A percentile compares a stretch with the other conserved stretches of the same genome.
Evolutionary conservation across 768 basidiomycete genomes (phyloP).

Genomic region (Tephrocybe sp.): DNA sequence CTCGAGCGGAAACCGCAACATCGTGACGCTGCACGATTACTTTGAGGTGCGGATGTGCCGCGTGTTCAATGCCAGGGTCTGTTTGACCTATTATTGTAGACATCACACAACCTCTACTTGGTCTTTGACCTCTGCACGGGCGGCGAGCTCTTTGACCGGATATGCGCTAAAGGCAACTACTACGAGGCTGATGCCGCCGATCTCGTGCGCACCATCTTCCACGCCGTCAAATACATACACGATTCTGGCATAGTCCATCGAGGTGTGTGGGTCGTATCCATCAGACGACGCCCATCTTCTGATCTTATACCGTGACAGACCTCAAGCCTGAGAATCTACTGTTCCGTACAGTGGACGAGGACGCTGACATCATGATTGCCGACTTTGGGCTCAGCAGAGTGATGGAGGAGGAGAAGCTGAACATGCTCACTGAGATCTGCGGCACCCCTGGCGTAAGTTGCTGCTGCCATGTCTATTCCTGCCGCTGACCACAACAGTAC

Average conservation of each 20-base stretch:
- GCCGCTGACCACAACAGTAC: slow-evolving; percentile 47
- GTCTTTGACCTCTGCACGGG: slow-evolving; percentile 96
- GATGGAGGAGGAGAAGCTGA: slow-evolving; percentile 88
- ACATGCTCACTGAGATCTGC: slow-evolving; percentile 90
- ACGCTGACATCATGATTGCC: slow-evolving; percentile 94
- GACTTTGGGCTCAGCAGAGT: slow-evolving; percentile 94
- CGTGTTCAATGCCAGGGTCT: neutral
- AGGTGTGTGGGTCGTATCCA: slow-evolving; percentile 36
- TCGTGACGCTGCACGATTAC: slow-evolving; percentile 94
- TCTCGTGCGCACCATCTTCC: slow-evolving; percentile 84
- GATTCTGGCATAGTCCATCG: slow-evolving; percentile 91
- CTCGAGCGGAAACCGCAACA: slow-evolving; percentile 86
- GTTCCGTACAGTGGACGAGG: slow-evolving; percentile 86
- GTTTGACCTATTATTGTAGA: slow-evolving; percentile 41
- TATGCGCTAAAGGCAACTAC: slow-evolving; percentile 96
- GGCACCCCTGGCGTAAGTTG: slow-evolving; percentile 83
- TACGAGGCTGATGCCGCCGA: slow-evolving; percentile 92
- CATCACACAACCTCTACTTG: slow-evolving; percentile 90
- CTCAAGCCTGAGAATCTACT: slow-evolving; percentile 98
- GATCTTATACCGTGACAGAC: slow-evolving; percentile 44
- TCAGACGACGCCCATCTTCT: neutral
- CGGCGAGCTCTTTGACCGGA: slow-evolving; percentile 98
- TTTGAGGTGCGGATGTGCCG: slow-evolving; percentile 68
- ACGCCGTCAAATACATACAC: slow-evolving; percentile 91
- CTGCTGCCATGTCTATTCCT: slow-evolving; percentile 8